phyloP scores from a whole-genome alignment of 176 grass and related monocot species.

The Ensete glaucum region DNA sequence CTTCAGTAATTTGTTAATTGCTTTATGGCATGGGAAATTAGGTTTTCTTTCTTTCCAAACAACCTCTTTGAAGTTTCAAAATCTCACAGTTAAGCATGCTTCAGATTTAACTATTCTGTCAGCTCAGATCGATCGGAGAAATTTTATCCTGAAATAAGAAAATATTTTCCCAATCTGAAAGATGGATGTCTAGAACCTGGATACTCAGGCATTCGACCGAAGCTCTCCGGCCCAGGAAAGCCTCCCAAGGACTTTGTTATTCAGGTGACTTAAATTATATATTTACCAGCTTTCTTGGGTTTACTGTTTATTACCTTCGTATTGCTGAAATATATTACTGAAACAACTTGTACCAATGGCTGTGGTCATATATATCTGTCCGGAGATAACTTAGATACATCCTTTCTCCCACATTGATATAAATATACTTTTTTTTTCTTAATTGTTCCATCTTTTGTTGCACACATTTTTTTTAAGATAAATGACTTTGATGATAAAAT shows the following conservation, averaged over 20 bases:
- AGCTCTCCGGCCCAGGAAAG: constrained; percentile 58
- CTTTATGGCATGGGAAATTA: not conserved
- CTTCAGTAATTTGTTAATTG: not conserved
- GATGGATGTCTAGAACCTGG: constrained; percentile 71
- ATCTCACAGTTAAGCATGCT: not conserved
- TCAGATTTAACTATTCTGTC: constrained; percentile 81
- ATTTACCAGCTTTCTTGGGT: not conserved
- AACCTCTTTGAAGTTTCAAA: not conserved
- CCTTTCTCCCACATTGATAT: no score
- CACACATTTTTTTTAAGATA: no score
- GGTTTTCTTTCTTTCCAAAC: not conserved
- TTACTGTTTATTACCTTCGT: no score
- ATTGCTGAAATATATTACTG: no score
- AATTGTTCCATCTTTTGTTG: no score
- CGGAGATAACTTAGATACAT: no score
- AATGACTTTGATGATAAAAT: no score
- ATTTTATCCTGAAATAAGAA: constrained; percentile 85
- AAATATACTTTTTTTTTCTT: no score
- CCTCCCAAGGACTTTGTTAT: constrained; percentile 58
- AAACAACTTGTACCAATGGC: no score
- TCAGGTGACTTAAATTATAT: constrained; percentile 33
- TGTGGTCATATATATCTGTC: no score
- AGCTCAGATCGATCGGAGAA: constrained; percentile 37
- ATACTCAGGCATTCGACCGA: constrained; percentile 92
- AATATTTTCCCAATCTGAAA: constrained; percentile 86